A percentile compares a stretch with the other conserved stretches of the same genome.
Evolutionary conservation across 352 stramenopile genomes (phyloP).

Genomic region (Aphanomyces astaci): DNA sequence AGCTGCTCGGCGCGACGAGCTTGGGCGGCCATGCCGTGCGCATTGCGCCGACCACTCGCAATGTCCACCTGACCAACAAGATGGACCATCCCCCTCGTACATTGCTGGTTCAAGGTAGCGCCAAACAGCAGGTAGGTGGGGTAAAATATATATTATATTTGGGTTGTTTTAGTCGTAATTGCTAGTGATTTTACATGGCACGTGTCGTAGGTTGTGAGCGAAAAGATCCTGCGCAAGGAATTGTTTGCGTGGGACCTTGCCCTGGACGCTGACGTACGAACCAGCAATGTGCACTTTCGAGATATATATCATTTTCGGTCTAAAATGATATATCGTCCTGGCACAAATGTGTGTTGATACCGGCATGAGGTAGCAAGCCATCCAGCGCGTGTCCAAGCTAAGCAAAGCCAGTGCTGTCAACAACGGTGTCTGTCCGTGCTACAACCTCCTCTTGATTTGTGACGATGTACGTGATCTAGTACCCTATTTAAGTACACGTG

Average conservation of each 20-base stretch:
- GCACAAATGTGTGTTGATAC: background rate
- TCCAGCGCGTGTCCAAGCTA: slow-evolving; percentile 21
- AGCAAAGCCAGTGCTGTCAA: background rate
- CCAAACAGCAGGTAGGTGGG: background rate
- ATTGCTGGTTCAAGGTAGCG: slow-evolving; percentile 37
- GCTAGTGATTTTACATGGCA: background rate
- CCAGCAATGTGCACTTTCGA: too few species aligned
- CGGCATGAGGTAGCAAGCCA: background rate
- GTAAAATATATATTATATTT: too few species aligned
- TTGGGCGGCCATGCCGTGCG: slow-evolving; percentile 45
- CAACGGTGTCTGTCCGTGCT: slow-evolving; percentile 21
- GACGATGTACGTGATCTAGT: slow-evolving; percentile 35
- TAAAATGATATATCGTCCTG: too few species aligned
- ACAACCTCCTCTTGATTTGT: slow-evolving; percentile 52
- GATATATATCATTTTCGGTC: too few species aligned
- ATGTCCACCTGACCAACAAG: slow-evolving; percentile 44
- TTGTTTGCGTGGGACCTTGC: slow-evolving; percentile 62
- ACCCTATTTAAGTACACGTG: too few species aligned
- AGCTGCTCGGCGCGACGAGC: slow-evolving; percentile 52
- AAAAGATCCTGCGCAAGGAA: slow-evolving; percentile 55
- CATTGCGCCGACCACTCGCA: slow-evolving; percentile 48
- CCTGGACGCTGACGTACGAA: slow-evolving; percentile 36
- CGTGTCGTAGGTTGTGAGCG: slow-evolving; percentile 29
- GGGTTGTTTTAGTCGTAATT: too few species aligned
- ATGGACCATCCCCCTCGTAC: slow-evolving; percentile 54